These are phyloP conservation scores for Arthromyces matolae DNA, from an alignment of 768 basidiomycete genomes.

Conservation along the genomic window DNA sequence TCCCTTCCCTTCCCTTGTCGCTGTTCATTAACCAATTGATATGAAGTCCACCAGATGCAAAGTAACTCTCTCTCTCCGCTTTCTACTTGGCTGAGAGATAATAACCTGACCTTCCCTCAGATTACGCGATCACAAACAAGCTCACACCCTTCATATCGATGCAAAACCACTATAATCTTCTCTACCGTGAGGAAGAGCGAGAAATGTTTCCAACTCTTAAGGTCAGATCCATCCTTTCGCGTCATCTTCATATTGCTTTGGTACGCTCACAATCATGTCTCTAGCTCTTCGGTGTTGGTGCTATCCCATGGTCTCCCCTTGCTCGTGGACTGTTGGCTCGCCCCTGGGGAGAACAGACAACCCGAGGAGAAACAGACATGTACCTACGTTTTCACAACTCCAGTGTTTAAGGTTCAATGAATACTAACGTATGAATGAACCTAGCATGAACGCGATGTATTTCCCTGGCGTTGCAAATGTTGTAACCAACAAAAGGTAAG, in stretches of 20 bases:
- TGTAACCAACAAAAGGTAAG: slow-evolving; percentile 38
- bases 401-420: neutral
- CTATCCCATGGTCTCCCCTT: slow-evolving; percentile 60
- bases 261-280: neutral
- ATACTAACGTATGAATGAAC: neutral
- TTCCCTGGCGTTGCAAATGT: slow-evolving; percentile 30
- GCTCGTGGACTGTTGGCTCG: slow-evolving; percentile 48
- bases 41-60: slow-evolving; percentile 52
- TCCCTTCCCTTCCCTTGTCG: neutral
- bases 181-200: slow-evolving; percentile 64
- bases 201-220: slow-evolving; percentile 62
- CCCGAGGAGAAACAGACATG: slow-evolving; percentile 37
- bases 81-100: neutral
- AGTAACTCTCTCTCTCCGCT: slow-evolving; percentile 28
- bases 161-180: slow-evolving; percentile 63
- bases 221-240: slow-evolving; percentile 19
- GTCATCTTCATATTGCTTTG: too few species aligned
- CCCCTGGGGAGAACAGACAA: slow-evolving; percentile 35
- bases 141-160: slow-evolving; percentile 63
- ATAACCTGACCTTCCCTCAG: slow-evolving; percentile 13
- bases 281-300: slow-evolving; percentile 50
- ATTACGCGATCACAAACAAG: slow-evolving; percentile 57
- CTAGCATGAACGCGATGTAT: too few species aligned
- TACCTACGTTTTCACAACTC: slow-evolving; percentile 7
- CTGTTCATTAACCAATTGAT: neutral